A percentile compares a stretch with the other conserved stretches of the same genome.
Conservation (phyloP, 2,329 filamentous ascomycete genomes). For the Elsinoe necatrix region DNA sequence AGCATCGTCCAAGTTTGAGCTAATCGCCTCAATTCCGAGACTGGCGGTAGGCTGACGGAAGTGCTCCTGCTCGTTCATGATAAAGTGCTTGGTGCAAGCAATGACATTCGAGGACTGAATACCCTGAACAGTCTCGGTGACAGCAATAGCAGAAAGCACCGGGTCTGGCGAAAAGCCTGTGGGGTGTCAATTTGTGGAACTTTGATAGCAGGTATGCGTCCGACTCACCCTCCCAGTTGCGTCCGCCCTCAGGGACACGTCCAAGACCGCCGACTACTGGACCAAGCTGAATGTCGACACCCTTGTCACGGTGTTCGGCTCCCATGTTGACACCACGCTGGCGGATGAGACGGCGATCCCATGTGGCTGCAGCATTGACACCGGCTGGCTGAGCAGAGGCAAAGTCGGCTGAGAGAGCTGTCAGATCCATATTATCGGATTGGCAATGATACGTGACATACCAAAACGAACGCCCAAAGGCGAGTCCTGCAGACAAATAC, state of each 20-base stretch:
- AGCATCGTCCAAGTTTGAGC: constrained; percentile 55
- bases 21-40: constrained; percentile 46
- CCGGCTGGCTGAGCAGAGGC: constrained; percentile 74
- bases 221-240: constrained; percentile 60
- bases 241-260: constrained; percentile 56
- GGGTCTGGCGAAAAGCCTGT: constrained; percentile 60
- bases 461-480: constrained; percentile 68
- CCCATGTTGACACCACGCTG: constrained; percentile 66
- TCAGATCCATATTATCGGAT: not conserved
- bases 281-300: constrained; percentile 64
- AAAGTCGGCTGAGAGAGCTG: constrained; percentile 52
- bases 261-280: constrained; percentile 70
- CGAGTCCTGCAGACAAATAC: constrained; percentile 79
- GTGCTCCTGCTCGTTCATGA: constrained; percentile 66
- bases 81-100: constrained; percentile 72
- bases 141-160: constrained; percentile 62
- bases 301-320: constrained; percentile 64
- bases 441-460: constrained; percentile 25
- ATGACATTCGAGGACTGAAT: constrained; percentile 77
- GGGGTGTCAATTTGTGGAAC: not conserved
- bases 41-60: constrained; percentile 47
- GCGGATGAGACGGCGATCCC: constrained; percentile 63
- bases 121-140: constrained; percentile 65
- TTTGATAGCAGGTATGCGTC: not conserved
- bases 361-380: constrained; percentile 74